These are phyloP conservation scores for Periconia macrospinosa DNA, from an alignment of 2,329 filamentous ascomycete genomes.

Conservation along the genomic window DNA sequence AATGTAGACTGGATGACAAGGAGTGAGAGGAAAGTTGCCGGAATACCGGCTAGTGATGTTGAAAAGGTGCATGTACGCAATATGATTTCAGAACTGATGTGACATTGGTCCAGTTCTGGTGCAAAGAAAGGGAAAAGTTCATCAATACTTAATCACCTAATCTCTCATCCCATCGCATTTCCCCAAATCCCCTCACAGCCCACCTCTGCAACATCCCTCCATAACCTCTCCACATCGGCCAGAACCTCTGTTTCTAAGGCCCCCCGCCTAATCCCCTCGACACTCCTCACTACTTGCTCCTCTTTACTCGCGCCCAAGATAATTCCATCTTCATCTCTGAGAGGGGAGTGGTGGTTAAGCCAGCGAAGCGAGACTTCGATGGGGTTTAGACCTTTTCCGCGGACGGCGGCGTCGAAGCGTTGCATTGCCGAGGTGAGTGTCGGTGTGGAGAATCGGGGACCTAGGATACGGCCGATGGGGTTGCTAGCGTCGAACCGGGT, in stretches of 20 bases:
- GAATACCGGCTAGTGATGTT: too few relatives aligned
- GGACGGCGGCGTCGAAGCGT: constrained; percentile 6
- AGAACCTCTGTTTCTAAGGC: constrained; percentile 1
- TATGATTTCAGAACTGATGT: too few relatives aligned
- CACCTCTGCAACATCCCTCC: constrained; percentile 1
- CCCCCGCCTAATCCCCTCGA: constrained; percentile 3
- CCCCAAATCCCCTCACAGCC: constrained; percentile 2
- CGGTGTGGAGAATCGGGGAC: constrained; percentile 4
- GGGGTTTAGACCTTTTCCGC: constrained; percentile 2
- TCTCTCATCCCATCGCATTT: not conserved
- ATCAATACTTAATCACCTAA: not conserved
- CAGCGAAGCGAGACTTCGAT: constrained; percentile 11
- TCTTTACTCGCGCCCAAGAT: constrained; percentile 11
- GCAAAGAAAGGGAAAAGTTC: too few relatives aligned
- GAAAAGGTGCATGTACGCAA: too few relatives aligned
- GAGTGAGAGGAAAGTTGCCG: too few relatives aligned
- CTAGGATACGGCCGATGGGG: constrained; percentile 6
- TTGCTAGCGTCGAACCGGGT: constrained; percentile 8
- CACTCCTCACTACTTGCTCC: constrained; percentile 3
- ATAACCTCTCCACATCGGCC: constrained; percentile 3
- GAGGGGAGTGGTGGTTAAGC: constrained; percentile 10
- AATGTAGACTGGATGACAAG: too few relatives aligned
- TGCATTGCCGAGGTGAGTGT: constrained; percentile 4
- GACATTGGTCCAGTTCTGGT: too few relatives aligned
- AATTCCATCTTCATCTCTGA: constrained; percentile 8